phyloP scores from a whole-genome alignment of 2,329 filamentous ascomycete species.

The Graphium sp. region DNA sequence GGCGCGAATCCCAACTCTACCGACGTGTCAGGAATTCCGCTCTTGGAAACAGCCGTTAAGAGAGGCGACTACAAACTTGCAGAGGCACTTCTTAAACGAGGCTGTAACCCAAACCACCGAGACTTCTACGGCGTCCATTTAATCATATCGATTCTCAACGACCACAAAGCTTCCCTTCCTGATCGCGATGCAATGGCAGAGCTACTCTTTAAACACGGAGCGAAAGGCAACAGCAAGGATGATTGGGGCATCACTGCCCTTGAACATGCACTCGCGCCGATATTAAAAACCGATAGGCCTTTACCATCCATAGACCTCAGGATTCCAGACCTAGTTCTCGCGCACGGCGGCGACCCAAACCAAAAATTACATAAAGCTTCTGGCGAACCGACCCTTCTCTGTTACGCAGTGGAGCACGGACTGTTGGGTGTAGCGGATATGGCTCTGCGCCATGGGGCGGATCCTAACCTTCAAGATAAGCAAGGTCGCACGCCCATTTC shows the following conservation, averaged over 20 bases:
- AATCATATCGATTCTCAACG: conserved; percentile 10
- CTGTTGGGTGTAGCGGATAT: conserved; percentile 9
- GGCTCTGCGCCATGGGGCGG: conserved; percentile 15
- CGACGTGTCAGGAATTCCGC: conserved; percentile 13
- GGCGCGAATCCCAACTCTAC: conserved; percentile 17
- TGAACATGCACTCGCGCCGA: conserved; percentile 2
- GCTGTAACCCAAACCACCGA: conserved; percentile 5
- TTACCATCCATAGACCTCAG: conserved; percentile 8
- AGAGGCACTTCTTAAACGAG: not conserved
- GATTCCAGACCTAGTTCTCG: conserved; percentile 3
- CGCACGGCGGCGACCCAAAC: conserved; percentile 7
- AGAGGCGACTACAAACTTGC: conserved; percentile 9
- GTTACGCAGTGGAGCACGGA: conserved; percentile 13
- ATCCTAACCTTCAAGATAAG: conserved; percentile 14
- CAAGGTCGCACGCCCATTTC: conserved; percentile 15
- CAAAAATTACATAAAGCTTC: conserved; percentile 4
- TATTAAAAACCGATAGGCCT: conserved; percentile 7
- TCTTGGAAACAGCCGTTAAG: conserved; percentile 13
- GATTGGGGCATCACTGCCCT: not conserved
- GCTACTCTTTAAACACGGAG: conserved; percentile 13
- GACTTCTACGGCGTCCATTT: conserved; percentile 10
- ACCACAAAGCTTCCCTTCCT: conserved; percentile 8
- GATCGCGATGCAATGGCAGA: conserved; percentile 13
- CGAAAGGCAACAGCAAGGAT: conserved; percentile 10
- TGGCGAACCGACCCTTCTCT: conserved; percentile 9